Percentiles rank a stretch among this genome's conserved stretches.
Evolutionary conservation across 2,329 filamentous ascomycete species (phyloP).

Genomic region (Alternaria longipes): DNA sequence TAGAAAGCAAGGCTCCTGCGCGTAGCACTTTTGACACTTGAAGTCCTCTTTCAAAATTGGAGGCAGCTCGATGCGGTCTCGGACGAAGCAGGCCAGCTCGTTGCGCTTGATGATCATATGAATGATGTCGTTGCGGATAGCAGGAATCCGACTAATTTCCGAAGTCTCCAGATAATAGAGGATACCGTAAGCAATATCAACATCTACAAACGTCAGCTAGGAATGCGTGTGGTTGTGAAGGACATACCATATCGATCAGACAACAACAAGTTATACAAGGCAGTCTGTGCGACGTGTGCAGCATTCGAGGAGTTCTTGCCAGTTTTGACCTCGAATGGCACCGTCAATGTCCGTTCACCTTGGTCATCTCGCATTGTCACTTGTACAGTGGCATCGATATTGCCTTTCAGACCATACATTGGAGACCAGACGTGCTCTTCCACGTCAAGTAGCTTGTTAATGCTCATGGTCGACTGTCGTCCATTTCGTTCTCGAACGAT

Average conservation of each 20-base stretch:
- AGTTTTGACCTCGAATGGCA: slow-evolving; percentile 96
- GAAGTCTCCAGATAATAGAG: slow-evolving; percentile 96
- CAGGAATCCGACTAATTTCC: slow-evolving; percentile 83
- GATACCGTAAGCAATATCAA: slow-evolving; percentile 88
- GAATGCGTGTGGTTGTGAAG: not conserved
- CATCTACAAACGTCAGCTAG: slow-evolving; percentile 62
- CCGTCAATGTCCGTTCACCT: slow-evolving; percentile 75
- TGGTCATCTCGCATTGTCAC: slow-evolving; percentile 78
- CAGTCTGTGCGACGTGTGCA: slow-evolving; percentile 90
- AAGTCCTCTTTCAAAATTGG: slow-evolving; percentile 85
- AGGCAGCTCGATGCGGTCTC: slow-evolving; percentile 82
- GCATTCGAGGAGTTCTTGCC: slow-evolving; percentile 81
- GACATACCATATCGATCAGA: slow-evolving; percentile 83
- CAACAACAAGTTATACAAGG: slow-evolving; percentile 89
- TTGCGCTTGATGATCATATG: slow-evolving; percentile 99
- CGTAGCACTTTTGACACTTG: slow-evolving; percentile 87
- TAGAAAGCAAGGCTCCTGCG: slow-evolving; percentile 87
- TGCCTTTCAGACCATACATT: slow-evolving; percentile 95
- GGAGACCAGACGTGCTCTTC: slow-evolving; percentile 99
- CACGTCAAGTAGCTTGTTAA: slow-evolving; percentile 93
- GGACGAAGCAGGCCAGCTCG: slow-evolving; percentile 83
- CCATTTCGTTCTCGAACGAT: slow-evolving; percentile 82
- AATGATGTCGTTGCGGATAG: slow-evolving; percentile 84
- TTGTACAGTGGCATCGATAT: slow-evolving; percentile 96
- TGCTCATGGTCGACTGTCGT: slow-evolving; percentile 78